phyloP scores from a whole-genome alignment of 164 flowering plant species.

The Vitis vinifera region DNA sequence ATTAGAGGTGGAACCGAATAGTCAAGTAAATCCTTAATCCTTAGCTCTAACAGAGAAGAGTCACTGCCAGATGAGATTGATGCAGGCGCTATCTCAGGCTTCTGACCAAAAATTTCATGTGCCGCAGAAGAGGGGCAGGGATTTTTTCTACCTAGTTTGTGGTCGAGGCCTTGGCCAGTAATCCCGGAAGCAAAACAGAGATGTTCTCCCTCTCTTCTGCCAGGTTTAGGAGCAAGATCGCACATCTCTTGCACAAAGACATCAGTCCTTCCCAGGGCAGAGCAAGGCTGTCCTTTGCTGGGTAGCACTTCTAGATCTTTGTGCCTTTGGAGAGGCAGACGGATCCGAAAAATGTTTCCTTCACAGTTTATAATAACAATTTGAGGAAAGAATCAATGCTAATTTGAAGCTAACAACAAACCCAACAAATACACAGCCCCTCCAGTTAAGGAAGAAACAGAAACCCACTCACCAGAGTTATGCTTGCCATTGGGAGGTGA shows the following conservation, averaged over 20 bases:
- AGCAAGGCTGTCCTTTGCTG: conserved; percentile 17
- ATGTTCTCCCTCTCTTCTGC: conserved; percentile 4
- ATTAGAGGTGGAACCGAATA: conserved; percentile 15
- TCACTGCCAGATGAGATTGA: conserved; percentile 1
- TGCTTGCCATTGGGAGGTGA: conserved; percentile 4
- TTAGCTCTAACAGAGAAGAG: conserved; percentile 1
- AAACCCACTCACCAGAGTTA: conserved; percentile 21
- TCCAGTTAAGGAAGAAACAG: conserved; percentile 12
- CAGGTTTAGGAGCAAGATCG: conserved; percentile 12
- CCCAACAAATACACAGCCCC: conserved; percentile 23
- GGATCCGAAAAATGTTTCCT: conserved; percentile 29
- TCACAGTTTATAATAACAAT: conserved; percentile 18
- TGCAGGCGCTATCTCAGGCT: neutral
- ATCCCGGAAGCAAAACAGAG: conserved; percentile 10
- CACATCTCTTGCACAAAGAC: conserved; percentile 3
- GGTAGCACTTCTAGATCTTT: conserved; percentile 21
- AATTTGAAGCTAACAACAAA: conserved; percentile 19
- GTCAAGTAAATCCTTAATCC: conserved; percentile 8
- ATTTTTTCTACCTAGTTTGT: neutral
- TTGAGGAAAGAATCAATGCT: conserved; percentile 17
- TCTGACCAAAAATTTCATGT: neutral
- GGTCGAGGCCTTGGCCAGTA: neutral
- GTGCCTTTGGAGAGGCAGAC: conserved; percentile 27
- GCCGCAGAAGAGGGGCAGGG: neutral
- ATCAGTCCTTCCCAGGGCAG: conserved; percentile 14